phyloP scores from a whole-genome alignment of 2,329 filamentous ascomycete species.

The Hypoxylon sp. region DNA sequence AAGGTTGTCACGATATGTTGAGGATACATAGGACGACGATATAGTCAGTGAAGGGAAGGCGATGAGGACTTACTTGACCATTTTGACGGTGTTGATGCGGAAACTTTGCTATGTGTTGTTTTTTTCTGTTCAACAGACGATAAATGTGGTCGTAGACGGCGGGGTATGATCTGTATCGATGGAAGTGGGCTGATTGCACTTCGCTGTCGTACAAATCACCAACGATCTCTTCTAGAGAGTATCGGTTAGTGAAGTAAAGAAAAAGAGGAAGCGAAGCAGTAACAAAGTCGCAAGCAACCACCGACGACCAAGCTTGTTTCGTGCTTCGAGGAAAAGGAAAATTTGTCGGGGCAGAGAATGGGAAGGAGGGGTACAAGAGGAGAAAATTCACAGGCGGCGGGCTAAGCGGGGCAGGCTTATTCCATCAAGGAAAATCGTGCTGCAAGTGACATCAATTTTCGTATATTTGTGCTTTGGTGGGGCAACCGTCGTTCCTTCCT shows the following conservation, averaged over 20 bases:
- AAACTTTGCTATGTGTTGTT: slow-evolving; percentile 56
- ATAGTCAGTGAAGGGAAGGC: background rate
- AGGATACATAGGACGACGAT: slow-evolving; percentile 1
- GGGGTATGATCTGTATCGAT: slow-evolving; percentile 42
- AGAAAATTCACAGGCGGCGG: slow-evolving; percentile 40
- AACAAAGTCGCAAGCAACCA: slow-evolving; percentile 52
- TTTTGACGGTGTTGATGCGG: slow-evolving; percentile 85
- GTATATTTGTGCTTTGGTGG: slow-evolving; percentile 37
- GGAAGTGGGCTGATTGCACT: slow-evolving; percentile 43
- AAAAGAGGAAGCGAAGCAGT: slow-evolving; percentile 41
- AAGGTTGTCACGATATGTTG: slow-evolving; percentile 16
- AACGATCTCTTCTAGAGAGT: slow-evolving; percentile 43
- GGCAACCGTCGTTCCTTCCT: slow-evolving; percentile 21
- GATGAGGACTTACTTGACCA: slow-evolving; percentile 92
- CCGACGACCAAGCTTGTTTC: slow-evolving; percentile 52
- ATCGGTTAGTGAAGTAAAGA: slow-evolving; percentile 30
- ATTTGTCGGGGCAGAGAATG: slow-evolving; percentile 47
- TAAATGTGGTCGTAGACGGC: slow-evolving; percentile 21
- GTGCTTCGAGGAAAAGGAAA: slow-evolving; percentile 50
- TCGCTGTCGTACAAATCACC: slow-evolving; percentile 39
- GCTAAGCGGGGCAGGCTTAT: slow-evolving; percentile 33
- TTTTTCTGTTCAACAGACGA: slow-evolving; percentile 21
- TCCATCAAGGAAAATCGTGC: slow-evolving; percentile 6
- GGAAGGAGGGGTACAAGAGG: slow-evolving; percentile 45
- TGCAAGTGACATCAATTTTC: slow-evolving; percentile 42